These are phyloP conservation scores for Daldinia eschscholtzii DNA, from an alignment of 2,329 filamentous ascomycete species.

Conservation along the genomic window DNA sequence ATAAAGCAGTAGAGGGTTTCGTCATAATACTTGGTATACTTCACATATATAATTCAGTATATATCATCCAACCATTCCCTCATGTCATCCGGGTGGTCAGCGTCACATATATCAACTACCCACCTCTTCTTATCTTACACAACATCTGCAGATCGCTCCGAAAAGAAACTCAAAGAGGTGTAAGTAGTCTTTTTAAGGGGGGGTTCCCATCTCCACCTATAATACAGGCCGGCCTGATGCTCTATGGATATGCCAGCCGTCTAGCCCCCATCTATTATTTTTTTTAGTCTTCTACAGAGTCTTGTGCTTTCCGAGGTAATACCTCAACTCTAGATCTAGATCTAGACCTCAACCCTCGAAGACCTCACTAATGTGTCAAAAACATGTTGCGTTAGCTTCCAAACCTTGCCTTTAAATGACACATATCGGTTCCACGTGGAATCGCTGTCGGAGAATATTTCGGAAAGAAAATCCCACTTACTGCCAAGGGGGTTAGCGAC, in stretches of 20 bases:
- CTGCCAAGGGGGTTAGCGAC: not conserved
- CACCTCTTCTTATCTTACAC: not conserved
- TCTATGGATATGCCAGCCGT: conserved; percentile 34
- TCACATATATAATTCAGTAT: conserved; percentile 1
- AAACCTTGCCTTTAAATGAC: not conserved
- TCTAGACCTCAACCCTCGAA: conserved; percentile 81
- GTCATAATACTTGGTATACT: not conserved
- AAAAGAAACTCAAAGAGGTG: conserved; percentile 10
- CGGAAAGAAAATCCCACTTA: conserved; percentile 15
- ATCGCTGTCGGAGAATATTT: not conserved
- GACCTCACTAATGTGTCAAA: conserved; percentile 61
- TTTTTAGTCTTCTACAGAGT: conserved; percentile 30
- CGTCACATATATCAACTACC: not conserved
- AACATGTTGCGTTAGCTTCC: conserved; percentile 11
- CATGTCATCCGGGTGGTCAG: not conserved
- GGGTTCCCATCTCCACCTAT: conserved; percentile 26
- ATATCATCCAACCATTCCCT: not conserved
- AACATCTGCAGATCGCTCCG: not conserved
- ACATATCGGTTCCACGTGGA: not conserved
- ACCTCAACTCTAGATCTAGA: conserved; percentile 28
- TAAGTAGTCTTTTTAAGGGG: conserved; percentile 25
- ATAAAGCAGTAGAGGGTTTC: not conserved
- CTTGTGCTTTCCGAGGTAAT: conserved; percentile 17
- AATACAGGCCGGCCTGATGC: conserved; percentile 28
- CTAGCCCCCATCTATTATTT: conserved; percentile 33